A percentile compares a stretch with the other conserved stretches of the same genome.
phyloP scores from a whole-genome alignment of 768 basidiomycete species.

The Mycena maculata region DNA sequence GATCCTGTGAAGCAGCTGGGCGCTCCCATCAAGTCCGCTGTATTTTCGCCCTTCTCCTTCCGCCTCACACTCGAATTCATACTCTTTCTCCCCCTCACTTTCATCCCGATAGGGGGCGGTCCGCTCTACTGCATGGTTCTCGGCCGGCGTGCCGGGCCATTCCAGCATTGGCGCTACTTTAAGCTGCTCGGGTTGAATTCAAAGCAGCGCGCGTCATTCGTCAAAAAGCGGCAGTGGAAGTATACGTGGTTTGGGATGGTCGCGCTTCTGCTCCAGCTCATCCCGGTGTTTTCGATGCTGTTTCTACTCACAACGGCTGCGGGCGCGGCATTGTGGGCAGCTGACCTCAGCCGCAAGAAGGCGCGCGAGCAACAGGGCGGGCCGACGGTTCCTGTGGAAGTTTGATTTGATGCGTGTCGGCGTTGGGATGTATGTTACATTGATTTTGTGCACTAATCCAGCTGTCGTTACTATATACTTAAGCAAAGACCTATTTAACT shows the following conservation, averaged over 20 bases:
- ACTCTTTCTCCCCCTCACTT: slow-evolving; percentile 34
- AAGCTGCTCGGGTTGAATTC: slow-evolving; percentile 27
- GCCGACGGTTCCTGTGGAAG: slow-evolving; percentile 21
- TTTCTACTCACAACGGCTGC: slow-evolving; percentile 34
- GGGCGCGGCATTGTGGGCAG: slow-evolving; percentile 32
- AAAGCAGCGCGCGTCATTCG: slow-evolving; percentile 5
- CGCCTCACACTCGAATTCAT: slow-evolving; percentile 35
- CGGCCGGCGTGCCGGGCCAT: slow-evolving; percentile 31
- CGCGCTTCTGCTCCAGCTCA: slow-evolving; percentile 29
- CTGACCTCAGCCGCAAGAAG: slow-evolving; percentile 27
- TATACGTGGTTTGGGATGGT: slow-evolving; percentile 36
- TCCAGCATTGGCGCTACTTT: slow-evolving; percentile 35
- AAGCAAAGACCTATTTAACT: background rate
- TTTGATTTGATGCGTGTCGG: slow-evolving; percentile 4
- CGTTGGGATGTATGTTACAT: background rate
- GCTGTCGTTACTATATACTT: slow-evolving; percentile 16
- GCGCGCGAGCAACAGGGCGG: slow-evolving; percentile 22
- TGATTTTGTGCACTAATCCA: background rate
- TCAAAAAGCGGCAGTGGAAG: slow-evolving; percentile 30
- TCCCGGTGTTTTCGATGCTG: slow-evolving; percentile 28
- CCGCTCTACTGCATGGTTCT: slow-evolving; percentile 35
- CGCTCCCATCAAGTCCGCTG: slow-evolving; percentile 23
- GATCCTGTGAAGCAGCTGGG: slow-evolving; percentile 32
- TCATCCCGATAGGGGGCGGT: slow-evolving; percentile 32
- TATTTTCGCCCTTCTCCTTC: slow-evolving; percentile 36